Base-by-base conservation (phyloP, 2,329 filamentous ascomycete species). In the Fusarium virguliforme region DNA sequence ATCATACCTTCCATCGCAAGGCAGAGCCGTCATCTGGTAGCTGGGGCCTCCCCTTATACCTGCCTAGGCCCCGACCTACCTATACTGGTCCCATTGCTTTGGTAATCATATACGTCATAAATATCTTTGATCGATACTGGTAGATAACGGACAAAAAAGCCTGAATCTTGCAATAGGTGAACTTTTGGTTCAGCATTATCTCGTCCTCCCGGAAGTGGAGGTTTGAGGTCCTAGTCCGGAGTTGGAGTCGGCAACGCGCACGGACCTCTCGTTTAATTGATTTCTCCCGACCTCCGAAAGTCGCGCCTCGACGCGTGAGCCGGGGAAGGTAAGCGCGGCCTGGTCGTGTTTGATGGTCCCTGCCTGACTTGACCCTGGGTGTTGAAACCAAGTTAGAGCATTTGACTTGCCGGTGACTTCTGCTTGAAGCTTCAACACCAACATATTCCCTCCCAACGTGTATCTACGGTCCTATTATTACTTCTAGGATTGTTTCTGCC, bases 241-340 rank as follows among this genome's bases (percentile, higher is more conserved):
- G 15, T 28, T 28, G n/a, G 18, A 4, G 34, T 4, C 15, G 53
- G 58, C 24, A 46, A 4, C 15, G 41, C 18, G 72, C 74, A 76
- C 72, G 62, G 72, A 58, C 72, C 70, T 15, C 22, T 40, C 37
- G 30, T 73, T 76, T 76, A 76, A 76, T 76, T 76, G 74, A 75
- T 73, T 67, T 61, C 43, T 62, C 56, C 65, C 35, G 62, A 66
- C 69, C 60, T 58, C 54, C 61, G 53, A 58, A 54, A 63, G 68
- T 64, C 74, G 62, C 72, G 51, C 64, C 59, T 54, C 50, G 63
- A 65, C 72, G 74, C 74, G 74, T 75, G 75, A 65, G 60, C 71
- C 53, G 43, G 71, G 63, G 68, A 70, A 73, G 40, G 51, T 43
- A 67, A 70, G 62, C 71, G 74, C 64, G 73, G 60, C 69, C 53